Evolutionary conservation across 2,329 filamentous ascomycete genomes (phyloP).

Genomic region (Cercospora nicotianae): DNA sequence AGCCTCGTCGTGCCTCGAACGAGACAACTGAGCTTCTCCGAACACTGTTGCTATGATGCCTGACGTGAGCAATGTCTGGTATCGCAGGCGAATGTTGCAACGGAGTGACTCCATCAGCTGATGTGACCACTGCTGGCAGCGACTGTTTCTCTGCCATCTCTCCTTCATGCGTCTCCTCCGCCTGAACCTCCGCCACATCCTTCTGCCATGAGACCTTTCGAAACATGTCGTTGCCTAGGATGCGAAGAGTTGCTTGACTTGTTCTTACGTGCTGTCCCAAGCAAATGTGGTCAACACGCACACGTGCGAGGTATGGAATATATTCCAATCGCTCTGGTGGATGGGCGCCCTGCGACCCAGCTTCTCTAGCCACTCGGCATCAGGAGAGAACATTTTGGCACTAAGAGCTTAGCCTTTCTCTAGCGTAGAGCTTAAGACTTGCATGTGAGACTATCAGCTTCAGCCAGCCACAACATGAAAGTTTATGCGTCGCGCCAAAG

Average conservation of each 20-base stretch:
- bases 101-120: not conserved
- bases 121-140: not conserved
- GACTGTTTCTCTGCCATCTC: not conserved
- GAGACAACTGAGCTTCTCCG: conserved; percentile 6
- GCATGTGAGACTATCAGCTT: not conserved
- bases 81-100: not conserved
- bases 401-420: not conserved
- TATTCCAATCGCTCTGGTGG: not conserved
- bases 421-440: not conserved
- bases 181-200: not conserved
- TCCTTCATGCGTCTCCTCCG: not conserved
- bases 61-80: not conserved
- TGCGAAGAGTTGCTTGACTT: not conserved
- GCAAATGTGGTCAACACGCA: not conserved
- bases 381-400: not conserved
- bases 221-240: not conserved
- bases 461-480: not conserved
- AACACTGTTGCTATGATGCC: not conserved
- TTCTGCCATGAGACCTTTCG: conserved; percentile 5
- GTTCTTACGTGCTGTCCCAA: not conserved
- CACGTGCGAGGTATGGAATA: not conserved
- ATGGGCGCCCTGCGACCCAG: not conserved
- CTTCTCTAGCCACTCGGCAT: not conserved
- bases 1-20: not conserved
- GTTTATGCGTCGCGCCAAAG: not conserved